Base-by-base conservation (phyloP, 352 stramenopile genomes). In the Discostella stelligera region DNA sequence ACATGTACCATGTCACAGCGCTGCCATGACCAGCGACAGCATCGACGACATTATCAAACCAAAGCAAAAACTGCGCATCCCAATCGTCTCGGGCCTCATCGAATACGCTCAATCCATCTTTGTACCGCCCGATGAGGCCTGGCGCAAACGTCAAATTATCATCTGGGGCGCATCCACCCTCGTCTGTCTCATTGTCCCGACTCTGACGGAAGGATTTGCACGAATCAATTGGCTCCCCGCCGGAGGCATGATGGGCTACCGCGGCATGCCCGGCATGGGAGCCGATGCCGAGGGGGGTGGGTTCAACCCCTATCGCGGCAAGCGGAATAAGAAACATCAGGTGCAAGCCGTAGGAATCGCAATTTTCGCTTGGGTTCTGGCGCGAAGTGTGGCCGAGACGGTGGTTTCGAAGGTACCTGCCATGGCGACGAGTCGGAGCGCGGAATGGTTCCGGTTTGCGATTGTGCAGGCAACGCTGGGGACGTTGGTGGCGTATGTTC, bases 171-270 rank as follows among this genome's bases (percentile, higher is more conserved):
- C 56, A n/a, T 67, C 84, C 4, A 89, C 86, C 30, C 53, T 84
- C 7, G 48, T 86, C 18, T 88, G 86, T 60, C 63, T 87, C 2
- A 60, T 81, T 0, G 55, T 86, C 37, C 84, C 86, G 48, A 71
- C 86, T 11, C 64, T 84, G 4, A 79, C 81, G 20, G 74, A 85
- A 27, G 82, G 82, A 49, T 73, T 87, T 48, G 70, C 74, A 27
- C 62, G 82, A 21, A 79, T 92, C 48, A 87, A 87, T 41, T 90
- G 84, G 82, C 56, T 92, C n/a, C 62, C 87, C 23, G 85, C 80
- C 18, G 81, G 86, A 41, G 84, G 79, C 30, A 85, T 90, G 73
- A 83, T 92, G 66, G 83, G 72, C 11, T 90, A 86, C 52, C 73
- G 86, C 13, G 86, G 86, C 14, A 87, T 92, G 82, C 75, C 77